Base-by-base conservation (phyloP, 768 basidiomycete genomes). In the Pilatotrama ljubarskyi region DNA sequence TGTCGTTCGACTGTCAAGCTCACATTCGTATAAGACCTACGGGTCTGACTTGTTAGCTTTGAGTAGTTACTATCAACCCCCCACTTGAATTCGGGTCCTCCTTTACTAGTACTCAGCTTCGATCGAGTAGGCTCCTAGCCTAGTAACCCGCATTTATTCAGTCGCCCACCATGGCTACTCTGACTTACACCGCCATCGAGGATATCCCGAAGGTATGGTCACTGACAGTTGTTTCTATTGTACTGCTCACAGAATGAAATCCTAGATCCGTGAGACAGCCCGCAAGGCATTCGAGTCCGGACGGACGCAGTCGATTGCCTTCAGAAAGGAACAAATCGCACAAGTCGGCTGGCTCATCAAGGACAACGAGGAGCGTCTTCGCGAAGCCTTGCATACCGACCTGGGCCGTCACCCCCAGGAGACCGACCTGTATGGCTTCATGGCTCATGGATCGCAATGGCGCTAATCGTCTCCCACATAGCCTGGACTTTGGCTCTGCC, bases 321-420 rank as follows among this genome's bases (percentile, higher is more conserved):
- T 80, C 67, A 79, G 91, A 64, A 91, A 86, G 73, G 80, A 83
- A 41, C 91, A 91, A 72, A 77, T 94, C 29, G 78, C 85, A 20
- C 83, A 86, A 68, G 80, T 94, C 18, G 84, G 79, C 10, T 88
- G 89, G 69, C 74, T 90, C 64, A 25, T 91, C 68, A 79, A 90
- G 70, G 91, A 93, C 71, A 91, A 93, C 69, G 66, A 75, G 22
- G 73, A 80, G 35, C 79, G 73, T 14, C 81, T 92, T 64, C 78
- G 83, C 51, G 76, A 82, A 24, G 78, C 91, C 0, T 71, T 91
- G 59, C 69, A 72, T 0, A 59, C 70, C 7, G 91, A 94, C 67
- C 73, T 94, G 18, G 84, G 85, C 4, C 79, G 88, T 44, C 86
- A 85, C 0, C 42, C 72, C 5, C 67, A 83, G 8, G 91, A 93